A percentile compares a stretch with the other conserved stretches of the same genome.
These are phyloP conservation scores for Zopfia rhizophila DNA, from an alignment of 2,329 filamentous ascomycete species.

Conservation along the genomic window DNA sequence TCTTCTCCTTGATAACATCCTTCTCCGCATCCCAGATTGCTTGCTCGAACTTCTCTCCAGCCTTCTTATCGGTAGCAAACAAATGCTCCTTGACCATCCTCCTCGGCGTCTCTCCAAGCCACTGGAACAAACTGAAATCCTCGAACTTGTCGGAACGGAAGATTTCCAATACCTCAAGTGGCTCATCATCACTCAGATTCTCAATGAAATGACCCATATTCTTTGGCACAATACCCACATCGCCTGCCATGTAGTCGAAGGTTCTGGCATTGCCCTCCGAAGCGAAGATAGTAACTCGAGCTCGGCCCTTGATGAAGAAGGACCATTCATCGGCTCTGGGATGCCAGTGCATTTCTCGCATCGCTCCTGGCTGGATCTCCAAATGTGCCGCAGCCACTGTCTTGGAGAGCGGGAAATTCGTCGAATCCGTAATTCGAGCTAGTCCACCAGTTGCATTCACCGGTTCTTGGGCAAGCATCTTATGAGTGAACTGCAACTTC, in stretches of 20 bases:
- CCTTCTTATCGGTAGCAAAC: slow-evolving; percentile 70
- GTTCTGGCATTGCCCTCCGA: slow-evolving; percentile 75
- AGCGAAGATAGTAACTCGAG: slow-evolving; percentile 78
- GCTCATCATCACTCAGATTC: slow-evolving; percentile 78
- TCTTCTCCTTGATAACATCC: slow-evolving; percentile 51
- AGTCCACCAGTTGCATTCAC: slow-evolving; percentile 73
- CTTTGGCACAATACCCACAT: slow-evolving; percentile 78
- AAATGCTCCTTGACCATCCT: slow-evolving; percentile 73
- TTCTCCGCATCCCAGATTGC: slow-evolving; percentile 71
- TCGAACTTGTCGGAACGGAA: slow-evolving; percentile 77
- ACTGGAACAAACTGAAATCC: slow-evolving; percentile 79
- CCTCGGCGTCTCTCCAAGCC: slow-evolving; percentile 77
- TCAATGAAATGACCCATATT: slow-evolving; percentile 87
- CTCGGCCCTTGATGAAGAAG: slow-evolving; percentile 78
- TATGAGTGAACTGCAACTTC: slow-evolving; percentile 75
- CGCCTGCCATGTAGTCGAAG: slow-evolving; percentile 79
- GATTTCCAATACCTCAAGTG: slow-evolving; percentile 79
- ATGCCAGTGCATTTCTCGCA: slow-evolving; percentile 87
- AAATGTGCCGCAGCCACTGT: slow-evolving; percentile 78
- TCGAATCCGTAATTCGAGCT: slow-evolving; percentile 80
- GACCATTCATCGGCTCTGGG: slow-evolving; percentile 83
- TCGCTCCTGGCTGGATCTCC: slow-evolving; percentile 74
- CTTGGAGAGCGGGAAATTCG: slow-evolving; percentile 78
- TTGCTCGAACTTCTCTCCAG: slow-evolving; percentile 70
- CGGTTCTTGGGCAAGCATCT: slow-evolving; percentile 76